Percentiles rank a stretch among this genome's conserved stretches.
Conservation (phyloP, 495 filamentous ascomycete species). For the Penicillium tannophilum region DNA sequence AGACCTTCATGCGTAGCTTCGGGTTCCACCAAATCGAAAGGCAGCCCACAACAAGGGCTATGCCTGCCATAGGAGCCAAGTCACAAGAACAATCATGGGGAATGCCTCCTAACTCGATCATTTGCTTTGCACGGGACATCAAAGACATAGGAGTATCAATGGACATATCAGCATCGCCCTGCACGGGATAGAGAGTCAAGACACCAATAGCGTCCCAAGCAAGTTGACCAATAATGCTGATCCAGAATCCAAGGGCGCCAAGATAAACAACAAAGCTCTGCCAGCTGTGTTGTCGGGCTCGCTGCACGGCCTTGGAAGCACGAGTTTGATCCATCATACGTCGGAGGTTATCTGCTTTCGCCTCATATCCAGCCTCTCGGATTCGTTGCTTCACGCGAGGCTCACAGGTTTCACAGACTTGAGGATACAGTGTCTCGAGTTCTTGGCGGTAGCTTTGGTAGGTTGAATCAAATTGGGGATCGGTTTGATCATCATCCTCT, state of each 20-base stretch:
- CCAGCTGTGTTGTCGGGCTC: conserved; percentile 49
- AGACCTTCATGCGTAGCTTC: conserved; percentile 62
- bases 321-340: conserved; percentile 70
- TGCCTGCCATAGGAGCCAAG: conserved; percentile 42
- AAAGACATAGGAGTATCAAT: conserved; percentile 15
- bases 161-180: background rate
- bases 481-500: conserved; percentile 62
- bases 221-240: conserved; percentile 48
- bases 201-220: conserved; percentile 42
- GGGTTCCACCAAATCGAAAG: conserved; percentile 78
- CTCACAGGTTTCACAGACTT: conserved; percentile 77
- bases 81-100: conserved; percentile 32
- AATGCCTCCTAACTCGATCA: conserved; percentile 23
- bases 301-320: conserved; percentile 42
- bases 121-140: conserved; percentile 34
- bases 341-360: conserved; percentile 74
- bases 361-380: conserved; percentile 68
- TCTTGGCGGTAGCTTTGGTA: conserved; percentile 62
- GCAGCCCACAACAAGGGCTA: conserved; percentile 54
- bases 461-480: conserved; percentile 56
- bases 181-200: conserved; percentile 14
- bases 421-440: conserved; percentile 78
- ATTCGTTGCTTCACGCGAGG: conserved; percentile 66
- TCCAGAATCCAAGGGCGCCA: conserved; percentile 55
- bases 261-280: conserved; percentile 49